These are phyloP conservation scores for Leishmania braziliensis DNA, from an alignment of 208 protist genomes.

Conservation along the genomic window DNA sequence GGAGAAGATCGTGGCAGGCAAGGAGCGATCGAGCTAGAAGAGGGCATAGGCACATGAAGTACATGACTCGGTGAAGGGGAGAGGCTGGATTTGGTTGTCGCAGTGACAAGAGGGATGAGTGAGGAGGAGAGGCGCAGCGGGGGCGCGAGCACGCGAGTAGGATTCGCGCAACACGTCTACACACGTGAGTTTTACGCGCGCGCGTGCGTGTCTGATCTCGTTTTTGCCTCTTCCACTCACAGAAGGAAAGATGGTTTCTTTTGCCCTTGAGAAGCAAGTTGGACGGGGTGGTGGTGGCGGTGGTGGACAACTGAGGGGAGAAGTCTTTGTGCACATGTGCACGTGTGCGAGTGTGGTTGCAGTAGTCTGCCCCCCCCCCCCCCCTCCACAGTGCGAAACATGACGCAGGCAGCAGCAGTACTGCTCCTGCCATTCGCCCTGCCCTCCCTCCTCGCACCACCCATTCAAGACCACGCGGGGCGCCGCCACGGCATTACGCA, in stretches of 20 bases:
- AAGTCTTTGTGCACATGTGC: not conserved
- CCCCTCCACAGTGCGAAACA: not conserved
- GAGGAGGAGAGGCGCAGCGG: not conserved
- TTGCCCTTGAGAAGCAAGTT: too few relatives aligned
- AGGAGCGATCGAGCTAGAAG: not conserved
- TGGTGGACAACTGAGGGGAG: too few relatives aligned
- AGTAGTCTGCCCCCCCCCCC: not conserved
- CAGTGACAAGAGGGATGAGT: not conserved
- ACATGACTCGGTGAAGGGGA: not conserved
- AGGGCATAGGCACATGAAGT: not conserved
- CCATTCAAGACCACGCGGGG: not conserved
- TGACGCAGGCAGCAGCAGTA: not conserved
- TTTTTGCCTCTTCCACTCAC: too few relatives aligned
- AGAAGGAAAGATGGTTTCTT: too few relatives aligned
- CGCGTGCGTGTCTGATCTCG: too few relatives aligned
- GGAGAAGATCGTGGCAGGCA: not conserved
- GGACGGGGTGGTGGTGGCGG: too few relatives aligned
- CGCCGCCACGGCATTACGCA: not conserved
- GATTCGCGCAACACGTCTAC: not conserved
- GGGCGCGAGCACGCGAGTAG: not conserved
- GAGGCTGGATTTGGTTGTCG: not conserved
- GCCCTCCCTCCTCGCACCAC: not conserved
- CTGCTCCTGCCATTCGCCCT: not conserved
- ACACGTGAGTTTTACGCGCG: not conserved
- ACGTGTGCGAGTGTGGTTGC: not conserved